phyloP scores from a whole-genome alignment of 2,329 filamentous ascomycete species.

The Penicillium sp. region DNA sequence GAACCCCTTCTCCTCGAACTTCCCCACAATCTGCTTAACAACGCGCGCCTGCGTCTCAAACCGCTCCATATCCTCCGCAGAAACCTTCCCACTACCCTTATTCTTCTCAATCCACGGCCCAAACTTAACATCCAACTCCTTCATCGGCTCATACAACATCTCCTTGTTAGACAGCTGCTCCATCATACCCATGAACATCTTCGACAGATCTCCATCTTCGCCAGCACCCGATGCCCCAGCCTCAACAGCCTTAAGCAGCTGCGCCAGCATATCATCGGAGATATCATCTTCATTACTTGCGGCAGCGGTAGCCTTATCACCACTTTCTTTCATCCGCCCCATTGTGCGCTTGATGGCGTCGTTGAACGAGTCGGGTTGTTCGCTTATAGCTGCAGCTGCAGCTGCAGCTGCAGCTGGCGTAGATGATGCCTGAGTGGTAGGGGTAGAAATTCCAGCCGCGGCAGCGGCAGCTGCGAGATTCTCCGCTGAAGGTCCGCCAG shows the following conservation, averaged over 20 bases:
- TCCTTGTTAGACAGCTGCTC: slow-evolving; percentile 98
- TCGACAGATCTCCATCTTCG: slow-evolving; percentile 81
- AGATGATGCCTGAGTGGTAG: background rate
- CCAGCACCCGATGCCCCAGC: slow-evolving; percentile 57
- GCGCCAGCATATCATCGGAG: slow-evolving; percentile 79
- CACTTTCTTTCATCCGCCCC: slow-evolving; percentile 91
- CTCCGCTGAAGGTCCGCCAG: slow-evolving; percentile 10
- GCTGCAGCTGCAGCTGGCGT: background rate
- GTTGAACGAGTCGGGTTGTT: slow-evolving; percentile 67
- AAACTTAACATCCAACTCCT: slow-evolving; percentile 90
- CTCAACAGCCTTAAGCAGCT: slow-evolving; percentile 87
- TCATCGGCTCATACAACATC: slow-evolving; percentile 98
- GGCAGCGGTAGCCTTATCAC: slow-evolving; percentile 75
- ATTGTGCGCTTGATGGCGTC: slow-evolving; percentile 92
- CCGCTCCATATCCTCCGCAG: slow-evolving; percentile 68
- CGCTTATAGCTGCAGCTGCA: background rate
- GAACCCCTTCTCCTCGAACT: slow-evolving; percentile 81
- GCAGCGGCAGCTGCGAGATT: slow-evolving; percentile 24
- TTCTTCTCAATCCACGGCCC: slow-evolving; percentile 85
- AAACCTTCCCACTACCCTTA: slow-evolving; percentile 55
- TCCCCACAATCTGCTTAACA: slow-evolving; percentile 80
- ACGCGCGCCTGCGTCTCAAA: slow-evolving; percentile 78
- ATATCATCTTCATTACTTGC: slow-evolving; percentile 62
- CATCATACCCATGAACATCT: slow-evolving; percentile 98
- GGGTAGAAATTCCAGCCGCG: slow-evolving; percentile 1